These are phyloP conservation scores for Epicoccum sorghinum DNA, from an alignment of 2,329 filamentous ascomycete species.

Conservation along the genomic window DNA sequence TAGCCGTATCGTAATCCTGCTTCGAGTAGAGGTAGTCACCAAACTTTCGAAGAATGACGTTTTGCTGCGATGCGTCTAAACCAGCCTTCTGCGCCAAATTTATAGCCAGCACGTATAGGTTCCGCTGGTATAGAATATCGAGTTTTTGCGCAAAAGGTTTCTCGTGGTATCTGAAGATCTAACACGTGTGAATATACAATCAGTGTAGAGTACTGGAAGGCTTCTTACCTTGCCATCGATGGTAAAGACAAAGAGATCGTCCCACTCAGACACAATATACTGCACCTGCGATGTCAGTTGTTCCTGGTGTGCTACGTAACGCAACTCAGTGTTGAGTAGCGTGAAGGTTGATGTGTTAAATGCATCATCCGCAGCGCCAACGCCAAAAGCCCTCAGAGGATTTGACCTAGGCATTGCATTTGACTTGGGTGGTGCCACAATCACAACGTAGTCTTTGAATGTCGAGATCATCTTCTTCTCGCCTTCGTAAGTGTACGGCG, in stretches of 20 bases:
- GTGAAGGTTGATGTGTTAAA: slow-evolving; percentile 90
- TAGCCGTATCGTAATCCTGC: slow-evolving; percentile 95
- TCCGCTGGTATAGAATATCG: slow-evolving; percentile 91
- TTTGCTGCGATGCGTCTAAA: slow-evolving; percentile 80
- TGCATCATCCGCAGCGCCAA: slow-evolving; percentile 73
- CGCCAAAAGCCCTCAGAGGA: slow-evolving; percentile 74
- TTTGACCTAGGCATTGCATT: slow-evolving; percentile 61
- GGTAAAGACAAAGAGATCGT: slow-evolving; percentile 86
- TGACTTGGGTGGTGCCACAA: slow-evolving; percentile 79
- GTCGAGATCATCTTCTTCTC: slow-evolving; percentile 81
- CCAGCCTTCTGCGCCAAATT: slow-evolving; percentile 90
- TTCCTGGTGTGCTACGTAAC: slow-evolving; percentile 89
- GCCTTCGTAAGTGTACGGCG: slow-evolving; percentile 89
- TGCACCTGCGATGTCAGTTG: slow-evolving; percentile 81
- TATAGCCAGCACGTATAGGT: slow-evolving; percentile 89
- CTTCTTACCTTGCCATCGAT: slow-evolving; percentile 82
- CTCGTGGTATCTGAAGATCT: slow-evolving; percentile 89
- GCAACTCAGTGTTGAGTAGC: slow-evolving; percentile 87
- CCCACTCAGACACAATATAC: slow-evolving; percentile 85
- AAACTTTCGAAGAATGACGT: slow-evolving; percentile 89
- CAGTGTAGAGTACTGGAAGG: not conserved
- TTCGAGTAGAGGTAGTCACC: slow-evolving; percentile 95
- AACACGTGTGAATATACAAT: slow-evolving; percentile 18
- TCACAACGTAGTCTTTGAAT: slow-evolving; percentile 83
- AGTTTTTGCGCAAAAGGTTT: slow-evolving; percentile 89